phyloP scores from a whole-genome alignment of 2,329 filamentous ascomycete genomes.

The Arthrinium puccinioides region DNA sequence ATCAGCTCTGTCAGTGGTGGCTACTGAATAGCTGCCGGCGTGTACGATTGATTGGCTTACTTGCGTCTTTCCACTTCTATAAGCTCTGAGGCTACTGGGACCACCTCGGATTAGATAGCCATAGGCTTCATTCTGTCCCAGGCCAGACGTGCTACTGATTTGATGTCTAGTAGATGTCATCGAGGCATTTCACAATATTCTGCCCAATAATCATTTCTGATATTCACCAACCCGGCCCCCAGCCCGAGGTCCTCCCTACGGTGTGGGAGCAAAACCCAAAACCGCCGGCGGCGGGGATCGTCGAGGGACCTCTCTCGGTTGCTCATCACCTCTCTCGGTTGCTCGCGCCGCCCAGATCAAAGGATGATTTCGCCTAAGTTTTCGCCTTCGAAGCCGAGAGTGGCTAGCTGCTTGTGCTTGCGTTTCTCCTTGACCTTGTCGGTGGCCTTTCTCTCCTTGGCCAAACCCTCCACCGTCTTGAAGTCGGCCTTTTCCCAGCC shows the following conservation, averaged over 20 bases:
- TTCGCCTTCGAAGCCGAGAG: conserved; percentile 83
- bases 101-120: too few species aligned
- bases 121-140: too few species aligned
- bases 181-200: conserved; percentile 61
- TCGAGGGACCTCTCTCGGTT: not conserved
- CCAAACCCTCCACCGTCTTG: conserved; percentile 63
- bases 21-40: too few species aligned
- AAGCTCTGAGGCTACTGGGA: too few species aligned
- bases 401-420: conserved; percentile 62
- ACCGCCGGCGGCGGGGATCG: not conserved
- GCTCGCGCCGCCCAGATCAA: conserved; percentile 29
- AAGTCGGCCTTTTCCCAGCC: conserved; percentile 60
- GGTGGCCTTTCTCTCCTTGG: conserved; percentile 61
- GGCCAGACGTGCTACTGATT: too few species aligned
- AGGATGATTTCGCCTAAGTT: conserved; percentile 68
- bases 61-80: too few species aligned
- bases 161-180: too few species aligned
- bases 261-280: not conserved
- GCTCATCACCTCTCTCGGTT: conserved; percentile 1
- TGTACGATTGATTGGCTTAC: too few species aligned
- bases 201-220: conserved; percentile 26
- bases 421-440: conserved; percentile 70
- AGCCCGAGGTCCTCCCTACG: not conserved
- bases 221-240: not conserved
- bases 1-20: too few species aligned